Base-by-base conservation (phyloP, 257 asterid species). In the Hygrophila difformis region DNA sequence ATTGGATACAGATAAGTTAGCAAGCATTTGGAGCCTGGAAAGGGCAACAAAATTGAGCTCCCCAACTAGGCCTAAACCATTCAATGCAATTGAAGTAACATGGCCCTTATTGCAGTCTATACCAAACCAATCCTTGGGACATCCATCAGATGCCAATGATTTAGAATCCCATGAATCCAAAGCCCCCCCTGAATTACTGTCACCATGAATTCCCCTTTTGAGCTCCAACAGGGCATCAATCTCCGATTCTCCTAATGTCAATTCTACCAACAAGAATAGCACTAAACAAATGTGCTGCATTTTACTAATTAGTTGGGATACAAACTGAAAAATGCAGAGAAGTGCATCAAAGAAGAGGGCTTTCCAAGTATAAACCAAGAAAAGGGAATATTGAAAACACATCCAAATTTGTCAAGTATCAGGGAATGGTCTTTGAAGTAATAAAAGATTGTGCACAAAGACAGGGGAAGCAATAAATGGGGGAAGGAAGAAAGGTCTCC, bases 161-260 rank as follows among this genome's bases (percentile, higher is more conserved):
- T 70, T 70, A 3, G 94, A 66, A 74, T 82, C 92, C 96, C 96
- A 86, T 39, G 96, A 79, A 70, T 21, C 71, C 62, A 76, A 77
- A 65, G 68, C 68, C 55, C 70, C 50, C 39, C 63, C 68, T n/a
- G 71, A 67, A n/a, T n/a, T n/a, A 66, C 69, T 63, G 51, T 70
- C 85, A 31, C 26, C 69, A 64, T 60, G 64, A 66, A 86, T 63
- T 12, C 94, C 96, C 56, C 56, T 86, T 64, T 72, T 86, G 34
- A 86, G 57, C 49, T 66, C 76, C 59, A 82, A 56, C 14, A 86
- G 69, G 33, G 83, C 75, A 45, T 68, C 86, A 49, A 69, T 49
- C 19, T 86, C 84, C 51, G 69, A 67, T 56, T 73, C 60, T 51
- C 88, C 93, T 23, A 58, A 55, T 4, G 54, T 61, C 17, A 68